Percentiles rank a stretch among this genome's conserved stretches.
phyloP scores from a whole-genome alignment of 1,284 basidiomycete genomes.

The Schizophyllum commune region DNA sequence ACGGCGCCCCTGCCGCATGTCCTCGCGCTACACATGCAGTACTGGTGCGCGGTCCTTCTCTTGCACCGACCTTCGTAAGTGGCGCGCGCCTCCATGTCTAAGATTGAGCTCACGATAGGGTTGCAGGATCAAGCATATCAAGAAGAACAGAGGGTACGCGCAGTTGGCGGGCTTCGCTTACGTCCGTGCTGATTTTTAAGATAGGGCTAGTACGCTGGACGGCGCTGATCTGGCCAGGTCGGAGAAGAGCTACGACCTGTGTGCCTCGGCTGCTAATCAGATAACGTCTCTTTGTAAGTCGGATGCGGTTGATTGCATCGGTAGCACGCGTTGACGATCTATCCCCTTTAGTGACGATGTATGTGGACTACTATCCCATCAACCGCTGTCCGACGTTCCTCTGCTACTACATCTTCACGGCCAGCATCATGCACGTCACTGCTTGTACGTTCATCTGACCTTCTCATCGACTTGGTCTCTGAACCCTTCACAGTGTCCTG shows the following conservation, averaged over 20 bases:
- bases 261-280: constrained; percentile 69
- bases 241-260: constrained; percentile 63
- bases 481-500: constrained; percentile 39
- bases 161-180: neutral
- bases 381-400: constrained; percentile 65
- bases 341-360: constrained; percentile 38
- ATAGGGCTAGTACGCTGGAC: constrained; percentile 26
- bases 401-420: constrained; percentile 78
- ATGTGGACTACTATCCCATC: constrained; percentile 57
- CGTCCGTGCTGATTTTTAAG: constrained; percentile 3
- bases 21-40: constrained; percentile 76
- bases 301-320: neutral
- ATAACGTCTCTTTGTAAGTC: constrained; percentile 65
- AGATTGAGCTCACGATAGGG: constrained; percentile 1
- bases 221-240: constrained; percentile 43
- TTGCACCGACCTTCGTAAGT: constrained; percentile 79
- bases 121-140: constrained; percentile 1
- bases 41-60: constrained; percentile 76
- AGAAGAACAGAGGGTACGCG: constrained; percentile 23
- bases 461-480: neutral
- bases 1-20: constrained; percentile 51
- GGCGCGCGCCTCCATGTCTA: constrained; percentile 2
- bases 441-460: constrained; percentile 34
- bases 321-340: too few relatives aligned
- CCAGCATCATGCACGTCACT: constrained; percentile 75